Base-by-base conservation (phyloP, 768 basidiomycete species). In the Pleurotus ostreatus region DNA sequence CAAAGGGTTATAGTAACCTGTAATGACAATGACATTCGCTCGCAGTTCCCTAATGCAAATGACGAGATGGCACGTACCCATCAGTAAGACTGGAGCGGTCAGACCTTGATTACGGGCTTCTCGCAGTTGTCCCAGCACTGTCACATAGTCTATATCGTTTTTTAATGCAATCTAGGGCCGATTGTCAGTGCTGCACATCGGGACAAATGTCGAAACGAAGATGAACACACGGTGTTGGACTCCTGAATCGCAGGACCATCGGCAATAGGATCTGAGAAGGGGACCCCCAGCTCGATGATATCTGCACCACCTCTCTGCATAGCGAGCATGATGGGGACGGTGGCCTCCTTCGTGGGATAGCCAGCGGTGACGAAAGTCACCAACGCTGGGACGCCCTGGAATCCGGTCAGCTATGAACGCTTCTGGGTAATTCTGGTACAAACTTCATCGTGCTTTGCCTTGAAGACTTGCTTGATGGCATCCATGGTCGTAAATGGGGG, bases 1-100 rank as follows among this genome's bases (percentile, higher is more conserved):
- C 37, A 98, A 70, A 12, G 97, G 96, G 68, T 99, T 99, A 72
- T 97, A 98, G 74, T 99, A 99, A 34, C 96, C 96, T 98, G 44
- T 61, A 4, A 25, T 26, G 34, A 41, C 43, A 40, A 34, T 34
- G 30, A 4, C 30, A 34, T 34, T 34, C 30, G 30, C 30, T 34
- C 11, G 30, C 7, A 34, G 30, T 11, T 34, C 30, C 30, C 11
- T 34, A 4, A 34, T 34, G 30, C 9, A 9, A 39, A 47, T 18
- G 26, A 1, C 44, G 37, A 40, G 26, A 39, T 26, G 77, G 52
- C 57, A 92, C 51, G n/a, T 40, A 23, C 94, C 95, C 95, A 98
- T 98, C 45, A 98, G 78, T n/a, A 98, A 69, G 5, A 99, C 84
- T 1, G 96, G 96, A 0, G 81, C 78, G 4, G 83, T 92, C 16